Percentiles rank a stretch among this genome's conserved stretches.
Evolutionary conservation across 306 rosid species (phyloP).

Genomic region (Casuarina cunninghamiana): DNA sequence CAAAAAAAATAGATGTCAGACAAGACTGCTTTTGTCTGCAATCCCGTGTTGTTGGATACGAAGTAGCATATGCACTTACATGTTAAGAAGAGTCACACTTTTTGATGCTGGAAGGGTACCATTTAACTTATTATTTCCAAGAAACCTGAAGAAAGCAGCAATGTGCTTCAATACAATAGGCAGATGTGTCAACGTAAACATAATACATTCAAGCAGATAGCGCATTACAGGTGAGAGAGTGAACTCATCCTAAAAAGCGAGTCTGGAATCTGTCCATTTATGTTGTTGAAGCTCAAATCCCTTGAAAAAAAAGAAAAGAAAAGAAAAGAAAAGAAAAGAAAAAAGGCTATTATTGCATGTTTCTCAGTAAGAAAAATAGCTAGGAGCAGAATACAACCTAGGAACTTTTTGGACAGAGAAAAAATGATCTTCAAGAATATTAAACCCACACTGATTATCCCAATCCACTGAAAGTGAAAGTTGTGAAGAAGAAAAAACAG

Average conservation of each 20-base stretch:
- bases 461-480: background rate
- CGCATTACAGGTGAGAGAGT: constrained; percentile 60
- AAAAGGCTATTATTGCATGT: background rate
- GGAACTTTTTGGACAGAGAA: background rate
- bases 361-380: background rate
- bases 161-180: constrained; percentile 8
- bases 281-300: constrained; percentile 88
- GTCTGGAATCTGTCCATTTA: constrained; percentile 58
- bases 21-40: background rate
- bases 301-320: too few species aligned
- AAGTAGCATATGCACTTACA: constrained; percentile 47
- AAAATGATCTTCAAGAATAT: background rate
- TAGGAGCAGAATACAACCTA: background rate
- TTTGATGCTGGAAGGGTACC: constrained; percentile 60
- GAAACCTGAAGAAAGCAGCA: constrained; percentile 51
- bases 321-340: too few species aligned
- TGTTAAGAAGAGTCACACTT: constrained; percentile 44
- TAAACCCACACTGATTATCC: background rate
- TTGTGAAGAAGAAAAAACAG: background rate
- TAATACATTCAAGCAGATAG: constrained; percentile 14
- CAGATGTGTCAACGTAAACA: constrained; percentile 3
- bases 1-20: background rate
- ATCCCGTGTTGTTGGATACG: background rate
- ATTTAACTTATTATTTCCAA: constrained; percentile 69
- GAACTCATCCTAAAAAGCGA: constrained; percentile 70